Base-by-base conservation (phyloP, 352 stramenopile genomes). In the Pythium apleroticum region DNA sequence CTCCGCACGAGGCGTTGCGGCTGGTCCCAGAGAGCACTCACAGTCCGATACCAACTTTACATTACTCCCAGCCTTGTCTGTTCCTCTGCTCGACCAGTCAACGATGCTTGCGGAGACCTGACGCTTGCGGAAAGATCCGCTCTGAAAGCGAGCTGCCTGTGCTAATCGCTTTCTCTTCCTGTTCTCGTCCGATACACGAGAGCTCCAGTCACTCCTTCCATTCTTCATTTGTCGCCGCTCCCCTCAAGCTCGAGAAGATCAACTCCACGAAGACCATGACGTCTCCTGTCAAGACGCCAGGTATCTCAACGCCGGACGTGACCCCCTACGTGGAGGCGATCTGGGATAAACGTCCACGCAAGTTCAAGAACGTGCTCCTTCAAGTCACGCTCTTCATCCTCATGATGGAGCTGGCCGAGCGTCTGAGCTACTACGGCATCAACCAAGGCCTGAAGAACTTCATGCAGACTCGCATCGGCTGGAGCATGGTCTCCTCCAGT, bases 371-470 rank as follows among this genome's bases (percentile, higher is more conserved):
- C 31, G 77, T 89, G 33, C 49, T 91, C 27, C 30, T 89, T 60
- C 76, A 88, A 63, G 82, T 91, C 41, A 85, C 73, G 49, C 64
- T 78, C 24, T 89, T 85, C 68, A 76, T 89, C 63, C 68, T 89
- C 19, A 39, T 87, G 24, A 69, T 89, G 68, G 78, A 89, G 54
- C 63, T 90, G 17, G 77, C 81, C 48, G 79, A 89, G 59, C 78
- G 80, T 50, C 65, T 89, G 46, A 94, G 86, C 48, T 96, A 95
- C 66, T 96, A 94, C 46, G 86, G 86, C 43, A 95, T 96, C 67
- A 95, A 95, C 63, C 86, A 95, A 56, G 86, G 83, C 0, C 75
- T 95, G 33, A 93, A 94, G 76, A 95, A 96, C 72, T 96, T 89
- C 43, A 86, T 89, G 57, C 64, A 79, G 61, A 76, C 68, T 19